phyloP scores from a whole-genome alignment of 1,284 basidiomycete species.

The Ceratobasidium sp. region DNA sequence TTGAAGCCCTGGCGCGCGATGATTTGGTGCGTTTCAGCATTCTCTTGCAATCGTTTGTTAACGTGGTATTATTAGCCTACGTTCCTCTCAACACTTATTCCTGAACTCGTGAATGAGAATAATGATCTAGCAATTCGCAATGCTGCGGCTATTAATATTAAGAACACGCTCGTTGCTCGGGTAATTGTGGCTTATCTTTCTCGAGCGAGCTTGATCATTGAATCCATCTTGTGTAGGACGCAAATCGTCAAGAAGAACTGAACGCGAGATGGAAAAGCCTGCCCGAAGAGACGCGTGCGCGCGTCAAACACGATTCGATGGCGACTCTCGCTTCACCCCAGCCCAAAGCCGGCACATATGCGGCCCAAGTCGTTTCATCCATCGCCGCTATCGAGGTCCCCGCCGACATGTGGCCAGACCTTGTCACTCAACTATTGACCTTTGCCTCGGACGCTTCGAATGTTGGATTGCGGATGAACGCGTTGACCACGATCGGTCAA shows the following conservation, averaged over 20 bases:
- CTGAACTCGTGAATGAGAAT: conserved; percentile 78
- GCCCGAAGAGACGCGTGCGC: conserved; percentile 68
- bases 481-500: conserved; percentile 94
- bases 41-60: conserved; percentile 31
- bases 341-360: conserved; percentile 80
- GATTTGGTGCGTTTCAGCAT: conserved; percentile 71
- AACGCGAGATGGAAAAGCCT: conserved; percentile 83
- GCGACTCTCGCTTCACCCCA: conserved; percentile 78
- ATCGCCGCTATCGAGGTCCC: conserved; percentile 94
- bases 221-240: conserved; percentile 63
- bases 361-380: conserved; percentile 92
- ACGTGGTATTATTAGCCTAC: conserved; percentile 48
- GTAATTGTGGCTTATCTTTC: conserved; percentile 58
- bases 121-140: conserved; percentile 82
- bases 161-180: conserved; percentile 91
- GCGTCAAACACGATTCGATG: conserved; percentile 90
- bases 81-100: conserved; percentile 87
- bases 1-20: conserved; percentile 81
- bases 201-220: conserved; percentile 39
- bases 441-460: conserved; percentile 85
- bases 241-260: conserved; percentile 76
- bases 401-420: conserved; percentile 83
- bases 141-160: conserved; percentile 94
- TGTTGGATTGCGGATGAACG: conserved; percentile 82
- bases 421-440: conserved; percentile 86